Base-by-base conservation (phyloP, 768 basidiomycete genomes). In the Boletus pseudo-olivaceus region DNA sequence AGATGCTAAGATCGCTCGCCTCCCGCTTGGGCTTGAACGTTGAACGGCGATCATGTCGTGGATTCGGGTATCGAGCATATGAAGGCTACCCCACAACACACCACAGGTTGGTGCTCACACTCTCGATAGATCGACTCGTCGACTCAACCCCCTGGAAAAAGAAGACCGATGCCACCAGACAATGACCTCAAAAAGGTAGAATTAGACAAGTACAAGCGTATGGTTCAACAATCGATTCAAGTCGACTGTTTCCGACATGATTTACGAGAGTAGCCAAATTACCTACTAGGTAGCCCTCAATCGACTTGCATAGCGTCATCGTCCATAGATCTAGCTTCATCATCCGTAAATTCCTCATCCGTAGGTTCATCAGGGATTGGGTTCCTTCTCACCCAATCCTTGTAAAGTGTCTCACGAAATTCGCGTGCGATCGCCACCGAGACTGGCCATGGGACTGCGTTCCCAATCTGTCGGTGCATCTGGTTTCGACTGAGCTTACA, bases 391-490 rank as follows among this genome's bases (percentile, higher is more conserved):
- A 59, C 62, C 85, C 85, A 88, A 44, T 77, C 72, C 54, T 78
- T 74, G 51, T 83, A 78, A 29, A 82, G 56, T 0, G 78, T 76
- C 5, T 75, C 70, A 9, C 78, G 72, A 35, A 91, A 74, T 62
- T 87, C 80, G 19, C 81, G 75, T 19, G 87, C 89, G 7, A 92
- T 70, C 0, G 89, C 90, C 20, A 69, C 67, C 15, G 77, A 78
- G 6, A 92, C 72, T 2, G 75, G 85, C 74, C 84, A 79, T 1
- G 90, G 84, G 3, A 91, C 87, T 0, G 89, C 87, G 62, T 91
- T 91, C 14, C 89, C 89, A 56, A 92, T 89, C 53, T 89, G 87
- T 29, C 87, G 76, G 60, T 89, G 87, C 76, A 90, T 86, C 87
- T 91, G 57, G 9, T 39, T 41, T 14, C 14, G 50, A 41, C 49